A percentile compares a stretch with the other conserved stretches of the same genome.
Conservation (phyloP, 2,329 filamentous ascomycete genomes). For the Xylariaceae sp. region DNA sequence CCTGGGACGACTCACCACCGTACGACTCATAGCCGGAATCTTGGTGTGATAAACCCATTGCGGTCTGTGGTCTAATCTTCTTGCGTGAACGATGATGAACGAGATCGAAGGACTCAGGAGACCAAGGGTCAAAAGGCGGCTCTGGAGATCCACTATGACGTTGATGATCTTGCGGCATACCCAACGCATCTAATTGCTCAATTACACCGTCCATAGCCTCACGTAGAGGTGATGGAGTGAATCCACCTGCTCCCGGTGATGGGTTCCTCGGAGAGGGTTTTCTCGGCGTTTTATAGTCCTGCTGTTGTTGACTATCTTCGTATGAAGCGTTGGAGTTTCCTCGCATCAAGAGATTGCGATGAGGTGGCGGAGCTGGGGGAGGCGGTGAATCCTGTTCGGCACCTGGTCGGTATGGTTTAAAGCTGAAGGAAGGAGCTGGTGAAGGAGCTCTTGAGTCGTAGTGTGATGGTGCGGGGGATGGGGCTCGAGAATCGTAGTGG, state of each 20-base stretch:
- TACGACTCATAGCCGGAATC: constrained; percentile 61
- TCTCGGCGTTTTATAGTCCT: constrained; percentile 51
- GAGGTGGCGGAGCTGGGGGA: constrained; percentile 78
- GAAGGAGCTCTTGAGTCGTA: constrained; percentile 35
- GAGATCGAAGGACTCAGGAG: constrained; percentile 76
- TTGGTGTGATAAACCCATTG: constrained; percentile 62
- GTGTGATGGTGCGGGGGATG: constrained; percentile 37
- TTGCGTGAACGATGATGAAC: constrained; percentile 40
- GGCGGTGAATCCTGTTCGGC: constrained; percentile 57
- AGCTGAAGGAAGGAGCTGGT: constrained; percentile 37
- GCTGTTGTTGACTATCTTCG: constrained; percentile 32
- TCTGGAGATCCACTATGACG: constrained; percentile 53
- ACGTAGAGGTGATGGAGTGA: constrained; percentile 86
- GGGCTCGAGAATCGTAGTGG: constrained; percentile 27
- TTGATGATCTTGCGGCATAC: no score
- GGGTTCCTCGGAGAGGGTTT: constrained; percentile 62
- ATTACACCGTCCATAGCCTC: constrained; percentile 99
- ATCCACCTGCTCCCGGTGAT: constrained; percentile 61
- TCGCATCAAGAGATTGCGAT: constrained; percentile 55
- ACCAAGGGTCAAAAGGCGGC: constrained; percentile 72
- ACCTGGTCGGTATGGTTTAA: constrained; percentile 32
- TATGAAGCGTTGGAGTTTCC: constrained; percentile 34
- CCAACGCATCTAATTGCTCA: constrained; percentile 87
- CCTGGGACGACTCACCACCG: constrained; percentile 51
- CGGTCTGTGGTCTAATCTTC: constrained; percentile 61